Percentiles rank a stretch among this genome's conserved stretches.
Conservation (phyloP, 805 yeast genomes). For the Schizosaccharomyces pombe region DNA sequence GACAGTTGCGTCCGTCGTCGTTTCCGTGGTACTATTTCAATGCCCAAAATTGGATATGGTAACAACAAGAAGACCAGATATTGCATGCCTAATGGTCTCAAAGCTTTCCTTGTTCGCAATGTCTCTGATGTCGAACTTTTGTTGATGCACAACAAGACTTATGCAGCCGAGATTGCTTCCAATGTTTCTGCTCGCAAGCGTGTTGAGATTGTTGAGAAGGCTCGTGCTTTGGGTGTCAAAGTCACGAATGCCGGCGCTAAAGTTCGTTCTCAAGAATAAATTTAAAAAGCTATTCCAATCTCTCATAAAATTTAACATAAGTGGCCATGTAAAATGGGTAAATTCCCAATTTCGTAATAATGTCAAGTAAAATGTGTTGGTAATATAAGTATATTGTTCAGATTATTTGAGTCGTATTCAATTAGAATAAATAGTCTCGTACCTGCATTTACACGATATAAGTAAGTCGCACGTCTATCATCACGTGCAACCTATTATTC, state of each 20-base stretch:
- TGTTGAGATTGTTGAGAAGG: conserved; percentile 84
- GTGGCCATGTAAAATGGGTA: too few species aligned
- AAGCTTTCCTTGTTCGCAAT: conserved; percentile 84
- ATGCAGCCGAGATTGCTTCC: conserved; percentile 99
- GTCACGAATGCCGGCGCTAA: conserved; percentile 94
- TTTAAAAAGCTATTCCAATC: neutral
- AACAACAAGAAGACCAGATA: conserved; percentile 96
- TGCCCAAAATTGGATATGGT: conserved; percentile 99
- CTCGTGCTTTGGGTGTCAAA: conserved; percentile 94
- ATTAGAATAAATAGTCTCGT: too few species aligned
- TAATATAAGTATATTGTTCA: neutral
- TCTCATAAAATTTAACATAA: too few species aligned
- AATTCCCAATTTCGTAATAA: too few species aligned
- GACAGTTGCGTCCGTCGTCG: conserved; percentile 97
- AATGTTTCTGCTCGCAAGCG: conserved; percentile 96
- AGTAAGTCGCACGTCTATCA: too few species aligned
- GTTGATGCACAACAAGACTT: conserved; percentile 90
- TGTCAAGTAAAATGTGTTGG: neutral
- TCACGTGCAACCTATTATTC: too few species aligned
- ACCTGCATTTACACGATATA: too few species aligned
- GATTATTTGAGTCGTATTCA: neutral
- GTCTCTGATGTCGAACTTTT: conserved; percentile 79
- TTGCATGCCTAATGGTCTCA: conserved; percentile 94
- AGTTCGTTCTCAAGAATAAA: conserved; percentile 14
- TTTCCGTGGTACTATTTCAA: conserved; percentile 95